phyloP scores from a whole-genome alignment of 441 rosid genomes.

The Metrosideros polymorpha region DNA sequence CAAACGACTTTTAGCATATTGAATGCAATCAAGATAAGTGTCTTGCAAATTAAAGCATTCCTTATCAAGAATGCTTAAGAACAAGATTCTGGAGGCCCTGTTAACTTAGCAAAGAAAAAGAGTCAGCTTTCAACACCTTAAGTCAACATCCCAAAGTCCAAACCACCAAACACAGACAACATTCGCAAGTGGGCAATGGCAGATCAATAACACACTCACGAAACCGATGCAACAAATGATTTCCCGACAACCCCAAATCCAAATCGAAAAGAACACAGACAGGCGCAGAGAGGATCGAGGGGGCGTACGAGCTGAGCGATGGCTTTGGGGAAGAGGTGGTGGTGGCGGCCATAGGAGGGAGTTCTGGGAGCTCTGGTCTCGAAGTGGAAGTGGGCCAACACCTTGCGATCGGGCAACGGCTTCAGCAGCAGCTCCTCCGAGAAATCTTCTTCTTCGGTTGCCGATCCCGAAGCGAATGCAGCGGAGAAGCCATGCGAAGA shows the following conservation, averaged over 20 bases:
- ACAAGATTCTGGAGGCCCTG: neutral
- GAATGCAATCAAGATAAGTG: neutral
- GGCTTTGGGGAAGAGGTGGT: slow-evolving; percentile 92
- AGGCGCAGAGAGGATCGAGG: neutral
- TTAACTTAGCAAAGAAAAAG: neutral
- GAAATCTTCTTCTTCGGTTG: slow-evolving; percentile 32
- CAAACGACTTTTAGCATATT: neutral
- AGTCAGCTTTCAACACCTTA: neutral
- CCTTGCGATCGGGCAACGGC: slow-evolving; percentile 87
- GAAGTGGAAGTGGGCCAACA: slow-evolving; percentile 81
- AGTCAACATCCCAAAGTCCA: no score
- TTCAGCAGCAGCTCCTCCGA: slow-evolving; percentile 64
- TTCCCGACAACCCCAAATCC: neutral
- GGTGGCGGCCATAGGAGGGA: slow-evolving; percentile 72
- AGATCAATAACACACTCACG: neutral
- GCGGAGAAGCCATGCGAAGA: neutral
- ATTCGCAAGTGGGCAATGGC: neutral
- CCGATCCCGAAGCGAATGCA: slow-evolving; percentile 26
- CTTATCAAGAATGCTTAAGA: neutral
- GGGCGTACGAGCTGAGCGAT: slow-evolving; percentile 76
- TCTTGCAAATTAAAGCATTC: neutral
- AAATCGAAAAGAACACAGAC: neutral
- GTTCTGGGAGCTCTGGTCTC: slow-evolving; percentile 53
- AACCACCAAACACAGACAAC: neutral
- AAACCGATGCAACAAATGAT: no score